phyloP scores from a whole-genome alignment of 2,329 filamentous ascomycete species.

The Penicillium brasilianum region DNA sequence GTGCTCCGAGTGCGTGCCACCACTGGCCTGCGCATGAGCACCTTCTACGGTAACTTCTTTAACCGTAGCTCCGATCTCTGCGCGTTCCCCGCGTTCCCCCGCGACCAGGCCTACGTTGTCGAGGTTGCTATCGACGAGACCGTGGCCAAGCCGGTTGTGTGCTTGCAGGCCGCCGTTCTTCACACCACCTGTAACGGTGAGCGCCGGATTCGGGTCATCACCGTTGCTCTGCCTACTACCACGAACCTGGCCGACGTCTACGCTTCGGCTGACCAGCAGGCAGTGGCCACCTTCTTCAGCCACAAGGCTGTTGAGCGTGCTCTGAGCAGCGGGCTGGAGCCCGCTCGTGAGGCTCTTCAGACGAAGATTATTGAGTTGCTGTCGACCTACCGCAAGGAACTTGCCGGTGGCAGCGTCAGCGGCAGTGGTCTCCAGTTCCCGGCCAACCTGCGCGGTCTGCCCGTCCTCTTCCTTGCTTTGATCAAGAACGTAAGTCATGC shows the following conservation, averaged over 20 bases:
- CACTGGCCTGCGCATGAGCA: constrained; percentile 92
- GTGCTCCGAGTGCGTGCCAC: constrained; percentile 94
- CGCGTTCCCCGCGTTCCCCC: constrained; percentile 95
- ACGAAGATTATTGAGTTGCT: constrained; percentile 90
- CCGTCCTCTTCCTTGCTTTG: constrained; percentile 87
- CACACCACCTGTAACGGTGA: constrained; percentile 99
- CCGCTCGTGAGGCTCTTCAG: constrained; percentile 87
- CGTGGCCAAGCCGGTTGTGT: constrained; percentile 87
- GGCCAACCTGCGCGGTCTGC: constrained; percentile 84
- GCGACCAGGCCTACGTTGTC: constrained; percentile 96
- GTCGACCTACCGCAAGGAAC: constrained; percentile 94
- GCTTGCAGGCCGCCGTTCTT: constrained; percentile 89
- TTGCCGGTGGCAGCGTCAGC: constrained; percentile 93
- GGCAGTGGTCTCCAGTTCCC: constrained; percentile 91
- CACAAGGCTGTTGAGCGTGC: constrained; percentile 96
- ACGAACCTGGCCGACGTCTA: constrained; percentile 89
- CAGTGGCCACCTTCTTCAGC: constrained; percentile 91
- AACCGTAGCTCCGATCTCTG: constrained; percentile 97
- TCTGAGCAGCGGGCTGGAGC: constrained; percentile 83
- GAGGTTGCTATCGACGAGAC: constrained; percentile 98
- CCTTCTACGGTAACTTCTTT: constrained; percentile 99
- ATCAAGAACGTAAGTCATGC: constrained; percentile 81
- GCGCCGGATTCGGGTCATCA: constrained; percentile 91
- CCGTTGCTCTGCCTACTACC: constrained; percentile 88
- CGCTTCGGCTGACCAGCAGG: constrained; percentile 91